phyloP scores from a whole-genome alignment of 306 rosid genomes.

The Sechiopsis laciniata region DNA sequence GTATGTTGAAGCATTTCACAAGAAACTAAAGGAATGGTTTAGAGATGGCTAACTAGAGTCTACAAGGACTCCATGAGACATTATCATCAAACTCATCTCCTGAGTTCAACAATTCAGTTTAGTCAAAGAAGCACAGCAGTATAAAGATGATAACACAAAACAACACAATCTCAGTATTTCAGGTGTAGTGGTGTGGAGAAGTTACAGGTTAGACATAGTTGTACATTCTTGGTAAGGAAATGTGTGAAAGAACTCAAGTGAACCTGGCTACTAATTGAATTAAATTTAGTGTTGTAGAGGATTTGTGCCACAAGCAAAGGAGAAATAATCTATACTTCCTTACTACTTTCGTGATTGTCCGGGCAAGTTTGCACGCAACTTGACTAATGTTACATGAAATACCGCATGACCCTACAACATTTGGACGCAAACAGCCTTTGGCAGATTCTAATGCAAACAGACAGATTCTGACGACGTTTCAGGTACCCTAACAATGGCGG shows the following conservation, averaged over 20 bases:
- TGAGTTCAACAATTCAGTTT: not conserved
- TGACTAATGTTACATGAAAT: too few species aligned
- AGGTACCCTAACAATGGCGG: too few species aligned
- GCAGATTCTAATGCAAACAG: too few species aligned
- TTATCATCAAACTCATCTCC: not conserved
- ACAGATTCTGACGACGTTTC: too few species aligned
- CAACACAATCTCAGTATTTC: slow-evolving; percentile 1
- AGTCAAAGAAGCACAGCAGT: not conserved
- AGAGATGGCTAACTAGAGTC: not conserved
- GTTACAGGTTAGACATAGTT: not conserved
- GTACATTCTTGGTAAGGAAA: not conserved
- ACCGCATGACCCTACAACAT: too few species aligned
- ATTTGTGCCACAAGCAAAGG: not conserved
- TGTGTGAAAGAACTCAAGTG: not conserved
- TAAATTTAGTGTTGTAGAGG: not conserved
- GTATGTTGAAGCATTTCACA: not conserved
- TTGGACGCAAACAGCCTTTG: too few species aligned
- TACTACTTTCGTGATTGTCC: too few species aligned
- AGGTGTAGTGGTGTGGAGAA: not conserved
- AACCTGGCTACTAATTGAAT: not conserved
- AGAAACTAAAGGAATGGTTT: not conserved
- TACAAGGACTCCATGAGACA: too few species aligned
- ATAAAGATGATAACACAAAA: not conserved
- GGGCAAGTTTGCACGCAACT: too few species aligned
- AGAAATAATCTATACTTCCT: not conserved